phyloP scores from a whole-genome alignment of 108 stramenopile species.

The Discostella stelligeroides region DNA sequence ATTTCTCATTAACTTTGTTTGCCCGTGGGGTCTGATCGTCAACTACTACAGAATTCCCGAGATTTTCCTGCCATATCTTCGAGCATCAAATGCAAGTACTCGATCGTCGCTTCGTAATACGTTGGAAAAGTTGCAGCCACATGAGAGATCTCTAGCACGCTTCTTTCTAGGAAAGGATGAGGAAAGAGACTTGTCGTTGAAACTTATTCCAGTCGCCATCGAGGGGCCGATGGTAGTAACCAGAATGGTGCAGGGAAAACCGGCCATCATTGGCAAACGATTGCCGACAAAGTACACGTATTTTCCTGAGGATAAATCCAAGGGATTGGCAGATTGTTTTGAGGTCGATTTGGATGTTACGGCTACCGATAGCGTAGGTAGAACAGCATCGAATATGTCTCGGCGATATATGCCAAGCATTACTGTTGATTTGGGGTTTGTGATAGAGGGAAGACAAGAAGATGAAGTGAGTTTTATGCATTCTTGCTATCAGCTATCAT shows the following conservation, averaged over 20 bases:
- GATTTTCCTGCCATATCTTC: constrained; percentile 62
- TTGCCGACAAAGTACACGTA: constrained; percentile 52
- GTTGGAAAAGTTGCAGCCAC: constrained; percentile 43
- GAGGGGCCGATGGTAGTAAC: constrained; percentile 52
- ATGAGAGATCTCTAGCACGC: constrained; percentile 64
- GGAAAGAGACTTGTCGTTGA: constrained; percentile 38
- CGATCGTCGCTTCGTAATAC: constrained; percentile 29
- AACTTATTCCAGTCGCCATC: constrained; percentile 44
- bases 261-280: constrained; percentile 56
- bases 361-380: constrained; percentile 71
- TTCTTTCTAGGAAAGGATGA: constrained; percentile 71
- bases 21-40: constrained; percentile 84
- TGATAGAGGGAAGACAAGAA: constrained; percentile 67
- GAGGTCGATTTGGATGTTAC: constrained; percentile 84
- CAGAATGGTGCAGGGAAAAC: constrained; percentile 49
- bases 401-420: constrained; percentile 68
- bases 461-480: no score
- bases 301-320: constrained; percentile 41
- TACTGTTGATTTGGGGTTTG: constrained; percentile 82
- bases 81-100: constrained; percentile 39
- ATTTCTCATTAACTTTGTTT: constrained; percentile 84
- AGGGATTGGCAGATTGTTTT: constrained; percentile 62
- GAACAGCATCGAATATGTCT: constrained; percentile 61
- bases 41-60: constrained; percentile 82
- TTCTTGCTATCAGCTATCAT: no score